A percentile compares a stretch with the other conserved stretches of the same genome.
Evolutionary conservation across 1,139 yeast genomes (phyloP).

Genomic region (Saccharomyces pastorianus): DNA sequence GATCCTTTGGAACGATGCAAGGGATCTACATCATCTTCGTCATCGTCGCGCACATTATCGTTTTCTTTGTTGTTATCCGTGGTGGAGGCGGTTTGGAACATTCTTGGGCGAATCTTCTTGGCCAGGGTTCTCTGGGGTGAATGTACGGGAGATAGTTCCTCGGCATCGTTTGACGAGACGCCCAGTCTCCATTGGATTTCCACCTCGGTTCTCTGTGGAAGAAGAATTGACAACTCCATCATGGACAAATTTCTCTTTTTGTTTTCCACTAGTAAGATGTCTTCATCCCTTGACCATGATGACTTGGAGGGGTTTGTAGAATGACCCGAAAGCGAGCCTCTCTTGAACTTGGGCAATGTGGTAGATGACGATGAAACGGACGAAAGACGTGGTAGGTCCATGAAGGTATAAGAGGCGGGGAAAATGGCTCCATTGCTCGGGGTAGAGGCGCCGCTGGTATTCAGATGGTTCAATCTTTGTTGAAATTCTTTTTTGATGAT

Average conservation of each 20-base stretch:
- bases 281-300: constrained; percentile 45
- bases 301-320: not conserved
- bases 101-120: not conserved
- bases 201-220: constrained; percentile 64
- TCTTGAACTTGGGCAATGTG: not conserved
- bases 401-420: constrained; percentile 2
- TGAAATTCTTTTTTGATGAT: not conserved
- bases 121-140: not conserved
- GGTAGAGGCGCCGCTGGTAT: not conserved
- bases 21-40: constrained; percentile 14
- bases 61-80: constrained; percentile 11
- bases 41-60: constrained; percentile 3
- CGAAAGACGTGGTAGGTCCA: constrained; percentile 1
- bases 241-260: constrained; percentile 52
- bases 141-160: not conserved
- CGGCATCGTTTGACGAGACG: constrained; percentile 34
- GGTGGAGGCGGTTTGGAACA: constrained; percentile 7
- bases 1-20: not conserved
- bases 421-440: not conserved
- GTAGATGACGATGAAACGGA: not conserved
- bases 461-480: not conserved
- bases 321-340: not conserved
- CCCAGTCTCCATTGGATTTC: constrained; percentile 62
- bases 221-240: constrained; percentile 66
- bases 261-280: constrained; percentile 57